Base-by-base conservation (phyloP, 1,284 basidiomycete species). In the Cystobasidiaceae sp. region DNA sequence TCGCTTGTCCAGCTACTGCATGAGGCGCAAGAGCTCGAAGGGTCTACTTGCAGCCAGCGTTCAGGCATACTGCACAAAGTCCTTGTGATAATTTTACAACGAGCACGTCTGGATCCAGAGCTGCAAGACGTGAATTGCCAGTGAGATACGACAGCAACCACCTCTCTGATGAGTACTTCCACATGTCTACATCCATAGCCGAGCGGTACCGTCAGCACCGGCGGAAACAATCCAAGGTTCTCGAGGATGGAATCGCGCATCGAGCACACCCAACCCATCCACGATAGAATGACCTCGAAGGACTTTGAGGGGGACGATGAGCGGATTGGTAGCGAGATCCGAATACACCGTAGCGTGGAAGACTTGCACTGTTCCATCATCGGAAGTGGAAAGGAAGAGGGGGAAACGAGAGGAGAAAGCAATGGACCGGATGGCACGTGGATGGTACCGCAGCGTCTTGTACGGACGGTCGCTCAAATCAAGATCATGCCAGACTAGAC, bases 401-500 rank as follows among this genome's bases (percentile, higher is more conserved):
- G 96, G 96, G 78, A 92, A 92, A 44, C 84, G 85, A n/a, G 89
- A 88, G 75, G 96, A 93, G 83, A 94, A 98, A 59, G 86, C 84
- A 49, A 98, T 82, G 5, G 88, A 86, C 67, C 96, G 87, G 69
- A 99, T 88, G 23, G 96, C 96, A 67, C 89, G 86, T 6, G 87
- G 81, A 79, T 98, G 96, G 78, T 97, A 98, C 86, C 93, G 85
- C 71, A 99, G 80, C 64, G 96, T 86, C 79, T 96, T 96, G 83
- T 93, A 98, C 1, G 96, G 96, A 76, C 94, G 93, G 71, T 89
- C 87, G 73, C 87, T 89, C 60, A 98, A 84, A 75, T 98, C 96
- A 67, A 98, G 81, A 80, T 99, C 96, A 78, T 98, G 98, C 96
- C 96, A 99, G 74, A 90, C 93, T 17, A 98, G 80, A 77, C 97